Base-by-base conservation (phyloP, 2,329 filamentous ascomycete genomes). In the Pseudocercospora eumusae region DNA sequence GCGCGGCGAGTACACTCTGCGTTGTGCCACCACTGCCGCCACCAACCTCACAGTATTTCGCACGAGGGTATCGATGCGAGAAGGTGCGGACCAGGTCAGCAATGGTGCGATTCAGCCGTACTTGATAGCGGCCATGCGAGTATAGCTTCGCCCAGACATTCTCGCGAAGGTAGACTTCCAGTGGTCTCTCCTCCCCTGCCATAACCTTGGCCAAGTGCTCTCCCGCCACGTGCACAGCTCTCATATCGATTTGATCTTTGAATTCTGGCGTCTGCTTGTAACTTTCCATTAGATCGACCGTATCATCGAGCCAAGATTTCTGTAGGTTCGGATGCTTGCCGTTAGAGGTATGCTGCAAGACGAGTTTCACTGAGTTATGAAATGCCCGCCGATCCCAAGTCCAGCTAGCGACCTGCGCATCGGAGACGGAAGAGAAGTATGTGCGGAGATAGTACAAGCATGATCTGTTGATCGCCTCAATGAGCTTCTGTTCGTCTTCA, bases 11-110 rank as follows among this genome's bases (percentile, higher is more conserved):
- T 4, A 82, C 68, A 1, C 57, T 59, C 1, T 71, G 66, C 0
- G 80, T 82, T 0, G 78, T 73, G 10, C 74, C 75, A 2, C 79
- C 80, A 3, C 78, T 80, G 1, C 81, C 81, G 9, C 77, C 79
- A 15, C 79, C 79, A 9, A 79, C 74, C 54, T 81, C 79, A 4
- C 83, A 62, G 28, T 82, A 74, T 2, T 77, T 76, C 56, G 79
- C 71, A n/a, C 74, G 73, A 0, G 80, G 80, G 53, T 77, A 77
- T 1, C 76, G 74, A 57, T 79, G 72, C 0, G 71, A 58, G 9
- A 83, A 61, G 20, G 31, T 42, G 3, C 54, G 60, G 11, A 60
- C 60, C 42, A 65, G 28, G 23, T 60, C 59, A 11, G 60, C 62
- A 33, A 67, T 64, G 10, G 78, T 64, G 4, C 73, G 69, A 15